Conservation (phyloP, 768 basidiomycete species). For the Hydnomerulius pinastri region DNA sequence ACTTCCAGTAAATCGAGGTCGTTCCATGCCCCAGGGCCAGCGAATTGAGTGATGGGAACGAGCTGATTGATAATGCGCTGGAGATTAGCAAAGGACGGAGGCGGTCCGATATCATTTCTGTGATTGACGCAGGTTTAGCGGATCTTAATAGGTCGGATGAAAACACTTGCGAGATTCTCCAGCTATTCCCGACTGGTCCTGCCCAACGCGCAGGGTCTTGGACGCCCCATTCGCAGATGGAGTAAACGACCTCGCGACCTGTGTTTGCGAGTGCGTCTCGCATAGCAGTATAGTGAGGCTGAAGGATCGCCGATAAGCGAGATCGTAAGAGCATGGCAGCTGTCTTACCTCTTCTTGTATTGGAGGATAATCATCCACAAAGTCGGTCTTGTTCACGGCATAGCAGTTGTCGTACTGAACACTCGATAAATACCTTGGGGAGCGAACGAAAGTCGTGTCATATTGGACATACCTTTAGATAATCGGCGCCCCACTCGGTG, state of each 20-base stretch:
- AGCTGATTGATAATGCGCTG: conserved; percentile 16
- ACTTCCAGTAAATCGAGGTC: conserved; percentile 59
- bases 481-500: conserved; percentile 7
- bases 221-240: conserved; percentile 54
- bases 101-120: conserved; percentile 14
- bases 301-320: no score
- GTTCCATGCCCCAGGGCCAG: conserved; percentile 47
- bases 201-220: conserved; percentile 55
- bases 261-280: conserved; percentile 7
- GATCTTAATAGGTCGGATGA: no score
- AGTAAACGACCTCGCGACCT: conserved; percentile 40
- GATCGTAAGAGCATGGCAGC: no score
- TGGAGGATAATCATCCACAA: not conserved
- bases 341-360: conserved; percentile 4
- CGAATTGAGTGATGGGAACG: conserved; percentile 51
- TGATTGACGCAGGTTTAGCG: no score
- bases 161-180: conserved; percentile 47
- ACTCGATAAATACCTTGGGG: not conserved
- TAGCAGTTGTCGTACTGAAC: conserved; percentile 18
- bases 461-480: conserved; percentile 14
- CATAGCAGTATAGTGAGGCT: conserved; percentile 8
- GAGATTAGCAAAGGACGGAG: conserved; percentile 12
- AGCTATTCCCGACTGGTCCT: conserved; percentile 48
- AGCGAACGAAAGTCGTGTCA: not conserved
- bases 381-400: conserved; percentile 5